These are phyloP conservation scores for Pichia cephalocereana DNA, from an alignment of 805 yeast genomes.

Conservation along the genomic window DNA sequence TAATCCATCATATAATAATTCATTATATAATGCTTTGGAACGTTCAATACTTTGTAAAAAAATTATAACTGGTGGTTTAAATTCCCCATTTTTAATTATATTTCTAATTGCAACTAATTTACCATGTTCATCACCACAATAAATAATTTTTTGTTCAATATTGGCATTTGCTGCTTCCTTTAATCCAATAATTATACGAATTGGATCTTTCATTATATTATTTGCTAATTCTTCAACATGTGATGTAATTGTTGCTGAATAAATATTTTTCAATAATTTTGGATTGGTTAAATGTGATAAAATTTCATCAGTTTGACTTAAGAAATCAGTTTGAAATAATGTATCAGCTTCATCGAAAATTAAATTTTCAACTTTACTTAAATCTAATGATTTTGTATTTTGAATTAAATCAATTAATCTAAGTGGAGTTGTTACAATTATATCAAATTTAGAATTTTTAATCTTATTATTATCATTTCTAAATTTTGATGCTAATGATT, in stretches of 20 bases:
- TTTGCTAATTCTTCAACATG: conserved; percentile 83
- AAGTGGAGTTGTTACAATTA: conserved; percentile 81
- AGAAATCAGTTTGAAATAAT: conserved; percentile 76
- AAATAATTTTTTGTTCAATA: conserved; percentile 75
- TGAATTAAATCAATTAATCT: conserved; percentile 74
- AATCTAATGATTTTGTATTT: conserved; percentile 42
- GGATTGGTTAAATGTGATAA: conserved; percentile 47
- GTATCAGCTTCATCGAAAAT: conserved; percentile 96
- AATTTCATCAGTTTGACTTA: conserved; percentile 85
- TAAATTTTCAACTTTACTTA: conserved; percentile 60
- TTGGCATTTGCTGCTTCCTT: conserved; percentile 85
- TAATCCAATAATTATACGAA: conserved; percentile 83
- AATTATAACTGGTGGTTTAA: conserved; percentile 87
- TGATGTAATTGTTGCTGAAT: conserved; percentile 93
- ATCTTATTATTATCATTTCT: conserved; percentile 39
- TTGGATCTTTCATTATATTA: conserved; percentile 75
- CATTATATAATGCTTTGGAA: conserved; percentile 93
- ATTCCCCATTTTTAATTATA: conserved; percentile 72
- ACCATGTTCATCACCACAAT: conserved; percentile 94
- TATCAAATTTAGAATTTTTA: conserved; percentile 58
- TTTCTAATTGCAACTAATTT: conserved; percentile 86
- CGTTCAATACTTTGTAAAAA: conserved; percentile 87
- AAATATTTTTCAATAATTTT: conserved; percentile 62
- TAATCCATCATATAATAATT: conserved; percentile 79
- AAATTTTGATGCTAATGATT: conserved; percentile 55